These are phyloP conservation scores for Candida golubevii DNA, from an alignment of 805 yeast genomes.

Conservation along the genomic window DNA sequence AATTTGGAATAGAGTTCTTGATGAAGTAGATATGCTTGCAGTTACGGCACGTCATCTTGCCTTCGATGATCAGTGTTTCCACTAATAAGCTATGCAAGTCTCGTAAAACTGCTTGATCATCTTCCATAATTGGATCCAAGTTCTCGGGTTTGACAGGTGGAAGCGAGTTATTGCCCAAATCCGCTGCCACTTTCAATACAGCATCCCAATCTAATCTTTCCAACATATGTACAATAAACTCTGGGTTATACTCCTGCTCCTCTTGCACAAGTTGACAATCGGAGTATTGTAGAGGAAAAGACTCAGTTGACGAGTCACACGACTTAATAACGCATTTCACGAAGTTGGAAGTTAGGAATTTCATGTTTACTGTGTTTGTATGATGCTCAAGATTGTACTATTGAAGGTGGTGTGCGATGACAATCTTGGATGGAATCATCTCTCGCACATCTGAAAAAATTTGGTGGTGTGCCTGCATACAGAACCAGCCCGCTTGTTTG, in stretches of 20 bases:
- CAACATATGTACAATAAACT: slow-evolving; percentile 68
- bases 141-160: slow-evolving; percentile 52
- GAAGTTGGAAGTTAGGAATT: slow-evolving; percentile 91
- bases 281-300: slow-evolving; percentile 75
- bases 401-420: not conserved
- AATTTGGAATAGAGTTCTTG: slow-evolving; percentile 91
- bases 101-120: slow-evolving; percentile 50
- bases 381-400: not conserved
- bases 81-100: slow-evolving; percentile 76
- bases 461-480: not conserved
- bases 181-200: slow-evolving; percentile 67
- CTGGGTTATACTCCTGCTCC: slow-evolving; percentile 78
- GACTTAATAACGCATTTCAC: slow-evolving; percentile 86
- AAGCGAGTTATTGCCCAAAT: slow-evolving; percentile 40
- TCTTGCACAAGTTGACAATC: slow-evolving; percentile 70
- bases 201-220: slow-evolving; percentile 90
- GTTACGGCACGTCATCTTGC: slow-evolving; percentile 81
- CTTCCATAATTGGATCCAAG: slow-evolving; percentile 50
- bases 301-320: slow-evolving; percentile 68
- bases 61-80: slow-evolving; percentile 84
- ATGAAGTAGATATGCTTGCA: slow-evolving; percentile 87
- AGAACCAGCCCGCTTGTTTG: not conserved
- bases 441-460: not conserved
- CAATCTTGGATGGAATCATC: not conserved
- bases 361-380: slow-evolving; percentile 46